Conservation (phyloP, 148 eudicot species). For the Cornus florida region DNA sequence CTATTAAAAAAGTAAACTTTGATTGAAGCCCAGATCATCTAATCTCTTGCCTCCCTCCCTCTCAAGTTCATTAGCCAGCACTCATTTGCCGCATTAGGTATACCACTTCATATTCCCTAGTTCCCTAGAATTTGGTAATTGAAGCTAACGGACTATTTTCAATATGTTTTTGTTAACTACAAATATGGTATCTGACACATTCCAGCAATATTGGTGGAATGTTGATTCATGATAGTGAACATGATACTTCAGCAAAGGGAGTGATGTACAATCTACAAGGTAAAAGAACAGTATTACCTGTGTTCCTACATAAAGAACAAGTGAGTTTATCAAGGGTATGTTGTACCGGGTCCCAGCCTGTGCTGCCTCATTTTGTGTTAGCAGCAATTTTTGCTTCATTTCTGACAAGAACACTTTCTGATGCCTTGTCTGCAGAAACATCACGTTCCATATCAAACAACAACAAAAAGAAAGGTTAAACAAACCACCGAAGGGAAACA, state of each 20-base stretch:
- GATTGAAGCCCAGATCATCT: too few species aligned
- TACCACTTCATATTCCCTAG: too few species aligned
- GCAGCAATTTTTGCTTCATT: slow-evolving; percentile 66
- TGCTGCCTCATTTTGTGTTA: slow-evolving; percentile 50
- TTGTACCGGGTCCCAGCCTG: slow-evolving; percentile 78
- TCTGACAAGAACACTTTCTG: slow-evolving; percentile 58
- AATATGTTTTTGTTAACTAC: too few species aligned
- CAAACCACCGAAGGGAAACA: neutral
- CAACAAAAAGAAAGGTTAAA: neutral
- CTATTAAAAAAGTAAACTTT: too few species aligned
- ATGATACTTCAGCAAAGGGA: neutral
- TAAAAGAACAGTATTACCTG: slow-evolving; percentile 39
- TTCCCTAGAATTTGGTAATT: too few species aligned
- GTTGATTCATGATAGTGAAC: neutral
- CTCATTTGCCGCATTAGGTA: too few species aligned
- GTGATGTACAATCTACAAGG: neutral
- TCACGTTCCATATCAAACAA: neutral
- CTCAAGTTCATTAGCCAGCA: too few species aligned
- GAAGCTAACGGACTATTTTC: too few species aligned
- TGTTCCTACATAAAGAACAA: slow-evolving; percentile 81
- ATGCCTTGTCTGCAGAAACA: slow-evolving; percentile 48
- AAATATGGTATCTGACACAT: too few species aligned
- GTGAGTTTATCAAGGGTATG: slow-evolving; percentile 80
- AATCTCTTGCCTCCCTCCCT: too few species aligned
- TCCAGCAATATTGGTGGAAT: too few species aligned